Evolutionary conservation across 768 basidiomycete genomes (phyloP).

Genomic region (Plicaturopsis crispa): DNA sequence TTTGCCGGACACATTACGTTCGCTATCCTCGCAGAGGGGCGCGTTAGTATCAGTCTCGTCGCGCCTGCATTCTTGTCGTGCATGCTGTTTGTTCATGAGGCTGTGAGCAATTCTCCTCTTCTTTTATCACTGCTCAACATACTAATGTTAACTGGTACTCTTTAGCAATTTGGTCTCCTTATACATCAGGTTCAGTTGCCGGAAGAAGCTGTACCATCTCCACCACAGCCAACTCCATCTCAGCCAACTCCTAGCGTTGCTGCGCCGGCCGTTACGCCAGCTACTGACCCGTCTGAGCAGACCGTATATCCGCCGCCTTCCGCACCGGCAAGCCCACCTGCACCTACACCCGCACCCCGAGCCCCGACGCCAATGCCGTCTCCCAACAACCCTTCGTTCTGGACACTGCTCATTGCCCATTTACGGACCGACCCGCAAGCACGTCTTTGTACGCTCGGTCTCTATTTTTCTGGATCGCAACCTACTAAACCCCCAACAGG

Average conservation of each 20-base stretch:
- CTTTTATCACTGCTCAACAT: not conserved
- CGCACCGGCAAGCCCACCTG: conserved; percentile 6
- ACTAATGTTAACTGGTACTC: not conserved
- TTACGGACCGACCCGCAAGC: conserved; percentile 65
- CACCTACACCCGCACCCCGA: conserved; percentile 6
- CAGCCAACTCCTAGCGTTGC: conserved; percentile 7
- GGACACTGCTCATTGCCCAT: conserved; percentile 48
- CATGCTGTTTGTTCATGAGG: conserved; percentile 73
- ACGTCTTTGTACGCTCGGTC: conserved; percentile 48
- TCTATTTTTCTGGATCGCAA: not conserved
- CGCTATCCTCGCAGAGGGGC: conserved; percentile 77
- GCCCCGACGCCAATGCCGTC: conserved; percentile 2
- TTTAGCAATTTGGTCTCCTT: conserved; percentile 76
- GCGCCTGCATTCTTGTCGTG: conserved; percentile 83
- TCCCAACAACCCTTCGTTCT: conserved; percentile 17
- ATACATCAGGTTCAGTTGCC: conserved; percentile 81
- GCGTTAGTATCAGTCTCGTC: conserved; percentile 72
- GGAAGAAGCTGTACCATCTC: conserved; percentile 39
- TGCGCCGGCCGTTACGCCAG: conserved; percentile 1
- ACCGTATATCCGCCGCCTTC: conserved; percentile 1
- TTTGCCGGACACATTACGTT: conserved; percentile 89
- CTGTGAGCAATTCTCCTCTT: conserved; percentile 39
- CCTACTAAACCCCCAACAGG: conserved; percentile 30
- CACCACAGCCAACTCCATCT: conserved; percentile 21
- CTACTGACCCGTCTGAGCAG: not conserved